A percentile compares a stretch with the other conserved stretches of the same genome.
phyloP scores from a whole-genome alignment of 2,329 filamentous ascomycete genomes.

The Trichoderma cornu-damae region DNA sequence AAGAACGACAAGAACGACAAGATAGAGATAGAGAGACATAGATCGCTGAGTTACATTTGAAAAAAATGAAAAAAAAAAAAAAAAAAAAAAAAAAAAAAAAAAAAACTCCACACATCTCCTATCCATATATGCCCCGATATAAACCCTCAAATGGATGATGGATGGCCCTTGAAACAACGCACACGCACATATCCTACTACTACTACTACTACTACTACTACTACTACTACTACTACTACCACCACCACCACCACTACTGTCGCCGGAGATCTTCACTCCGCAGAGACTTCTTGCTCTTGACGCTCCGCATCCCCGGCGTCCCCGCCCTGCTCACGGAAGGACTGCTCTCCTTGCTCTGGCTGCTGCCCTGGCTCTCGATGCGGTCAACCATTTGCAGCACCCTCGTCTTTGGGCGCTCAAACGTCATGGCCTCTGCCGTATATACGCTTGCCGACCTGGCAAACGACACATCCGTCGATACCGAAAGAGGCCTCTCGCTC shows the following conservation, averaged over 20 bases:
- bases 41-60: slow-evolving; percentile 7
- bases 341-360: slow-evolving; percentile 39
- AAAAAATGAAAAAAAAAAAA: slow-evolving; percentile 15
- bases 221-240: no score
- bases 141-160: not conserved
- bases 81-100: slow-evolving; percentile 13
- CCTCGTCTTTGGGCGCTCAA: slow-evolving; percentile 40
- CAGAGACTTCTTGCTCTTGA: slow-evolving; percentile 17
- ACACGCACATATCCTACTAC: no score
- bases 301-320: slow-evolving; percentile 1
- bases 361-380: slow-evolving; percentile 43
- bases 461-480: slow-evolving; percentile 30
- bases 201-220: no score
- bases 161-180: not conserved
- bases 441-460: slow-evolving; percentile 34
- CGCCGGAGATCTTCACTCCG: not conserved
- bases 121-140: not conserved
- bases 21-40: no score
- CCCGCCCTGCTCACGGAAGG: slow-evolving; percentile 23
- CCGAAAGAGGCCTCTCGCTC: slow-evolving; percentile 20
- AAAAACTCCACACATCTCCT: not conserved
- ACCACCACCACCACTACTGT: no score
- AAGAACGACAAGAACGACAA: no score
- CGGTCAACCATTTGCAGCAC: slow-evolving; percentile 54
- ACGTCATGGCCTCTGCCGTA: slow-evolving; percentile 44